Percentiles rank a stretch among this genome's conserved stretches.
These are phyloP conservation scores for Juglanconis oblonga DNA, from an alignment of 2,329 filamentous ascomycete species.

Conservation along the genomic window DNA sequence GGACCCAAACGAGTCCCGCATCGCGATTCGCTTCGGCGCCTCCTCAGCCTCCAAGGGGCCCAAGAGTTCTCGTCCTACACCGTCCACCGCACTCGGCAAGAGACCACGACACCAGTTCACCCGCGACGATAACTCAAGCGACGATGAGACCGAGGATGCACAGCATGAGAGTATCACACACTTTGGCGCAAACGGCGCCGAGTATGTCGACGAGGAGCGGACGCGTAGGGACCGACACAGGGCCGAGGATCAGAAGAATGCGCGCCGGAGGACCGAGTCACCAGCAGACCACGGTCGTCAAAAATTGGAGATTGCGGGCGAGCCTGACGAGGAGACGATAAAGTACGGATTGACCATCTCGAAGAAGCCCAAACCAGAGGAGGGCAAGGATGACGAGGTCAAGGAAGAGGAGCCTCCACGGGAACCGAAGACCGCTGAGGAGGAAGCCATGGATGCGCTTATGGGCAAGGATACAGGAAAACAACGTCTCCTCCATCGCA, in stretches of 20 bases:
- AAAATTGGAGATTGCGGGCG: slow-evolving; percentile 24
- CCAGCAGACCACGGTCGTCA: neutral
- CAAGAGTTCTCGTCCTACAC: slow-evolving; percentile 29
- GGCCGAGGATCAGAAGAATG: neutral
- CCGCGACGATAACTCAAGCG: slow-evolving; percentile 39
- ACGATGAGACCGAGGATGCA: slow-evolving; percentile 4
- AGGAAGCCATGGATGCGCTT: slow-evolving; percentile 64
- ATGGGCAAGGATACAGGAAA: slow-evolving; percentile 51
- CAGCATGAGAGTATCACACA: slow-evolving; percentile 17
- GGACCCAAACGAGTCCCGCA: slow-evolving; percentile 35
- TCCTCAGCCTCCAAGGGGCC: slow-evolving; percentile 23
- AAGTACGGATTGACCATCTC: slow-evolving; percentile 35
- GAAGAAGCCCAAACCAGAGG: slow-evolving; percentile 25
- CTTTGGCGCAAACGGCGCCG: slow-evolving; percentile 17
- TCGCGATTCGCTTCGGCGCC: slow-evolving; percentile 48
- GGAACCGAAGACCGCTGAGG: slow-evolving; percentile 34
- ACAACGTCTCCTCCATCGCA: slow-evolving; percentile 52
- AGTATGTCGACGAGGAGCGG: slow-evolving; percentile 7
- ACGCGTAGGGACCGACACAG: neutral
- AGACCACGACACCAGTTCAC: slow-evolving; percentile 40
- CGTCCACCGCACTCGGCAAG: slow-evolving; percentile 47
- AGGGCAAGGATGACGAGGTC: slow-evolving; percentile 44
- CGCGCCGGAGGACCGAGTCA: slow-evolving; percentile 6
- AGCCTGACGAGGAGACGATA: slow-evolving; percentile 32
- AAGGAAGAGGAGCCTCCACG: slow-evolving; percentile 25